Conservation (phyloP, 495 filamentous ascomycete genomes). For the Daldinia childiae region DNA sequence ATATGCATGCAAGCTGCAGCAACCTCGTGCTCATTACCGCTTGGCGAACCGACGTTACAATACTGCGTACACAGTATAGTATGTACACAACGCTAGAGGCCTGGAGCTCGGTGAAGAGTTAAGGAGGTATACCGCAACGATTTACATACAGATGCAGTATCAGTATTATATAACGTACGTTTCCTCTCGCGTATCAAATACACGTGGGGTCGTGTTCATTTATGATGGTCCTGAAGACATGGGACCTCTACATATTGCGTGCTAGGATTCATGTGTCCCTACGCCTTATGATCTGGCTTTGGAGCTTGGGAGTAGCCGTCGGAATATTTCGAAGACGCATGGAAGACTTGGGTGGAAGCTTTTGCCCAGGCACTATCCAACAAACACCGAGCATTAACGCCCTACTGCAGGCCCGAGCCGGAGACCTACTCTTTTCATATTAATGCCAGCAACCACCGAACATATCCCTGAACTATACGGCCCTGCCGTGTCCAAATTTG, state of each 20-base stretch:
- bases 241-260: slow-evolving; percentile 6
- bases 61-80: slow-evolving; percentile 8
- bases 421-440: slow-evolving; percentile 27
- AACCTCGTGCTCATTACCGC: slow-evolving; percentile 38
- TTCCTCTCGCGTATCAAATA: slow-evolving; percentile 20
- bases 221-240: slow-evolving; percentile 9
- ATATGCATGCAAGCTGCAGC: slow-evolving; percentile 41
- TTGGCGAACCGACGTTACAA: slow-evolving; percentile 29
- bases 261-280: background rate
- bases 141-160: slow-evolving; percentile 1
- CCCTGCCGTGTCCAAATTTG: background rate
- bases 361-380: slow-evolving; percentile 15
- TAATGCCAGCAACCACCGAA: slow-evolving; percentile 25
- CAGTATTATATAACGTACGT: slow-evolving; percentile 6
- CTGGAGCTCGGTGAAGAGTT: background rate
- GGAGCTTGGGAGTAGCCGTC: slow-evolving; percentile 5
- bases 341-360: slow-evolving; percentile 37
- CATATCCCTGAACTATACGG: slow-evolving; percentile 16
- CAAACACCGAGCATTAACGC: slow-evolving; percentile 7
- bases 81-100: slow-evolving; percentile 6
- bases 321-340: slow-evolving; percentile 42
- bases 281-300: background rate
- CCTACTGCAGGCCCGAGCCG: slow-evolving; percentile 7
- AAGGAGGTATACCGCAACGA: background rate
- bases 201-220: slow-evolving; percentile 30